Base-by-base conservation (phyloP, 352 stramenopile genomes). In the Pythium monospermum region DNA sequence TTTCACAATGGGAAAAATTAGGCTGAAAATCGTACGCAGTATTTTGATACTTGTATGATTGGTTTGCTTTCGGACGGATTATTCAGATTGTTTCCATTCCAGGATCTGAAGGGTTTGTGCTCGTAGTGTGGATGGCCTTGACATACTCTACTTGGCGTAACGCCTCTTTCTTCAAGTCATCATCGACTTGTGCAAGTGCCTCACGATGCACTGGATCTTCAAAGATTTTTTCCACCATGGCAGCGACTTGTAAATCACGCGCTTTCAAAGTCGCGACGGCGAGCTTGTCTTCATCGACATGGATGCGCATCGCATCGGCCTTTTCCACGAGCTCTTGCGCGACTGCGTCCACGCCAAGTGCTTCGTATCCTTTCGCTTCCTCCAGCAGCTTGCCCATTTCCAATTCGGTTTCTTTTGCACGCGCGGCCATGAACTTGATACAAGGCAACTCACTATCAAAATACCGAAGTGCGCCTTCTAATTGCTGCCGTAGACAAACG, bases 391-490 rank as follows among this genome's bases (percentile, higher is more conserved):
- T 65, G 15, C 63, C 42, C 37, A 83, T 26, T 31, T 85, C 52
- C 2, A 55, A 28, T 27, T 78, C 54, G 4, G 71, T 68, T 30
- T 88, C 69, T 26, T 71, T 54, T 1, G 85, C 71, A 6, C 82
- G 73, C 8, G 68, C 71, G 60, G 76, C 73, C 73, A 90, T 91
- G 46, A 91, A 91, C 57, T 89, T 83, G 11, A 90, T 61, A 37
- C 82, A 93, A 19, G 77, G 79, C 42, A 87, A 45, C 36, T 93
- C 73, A 45, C 79, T 86, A 38, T 72, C 72, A 47, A 89, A 86
- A 42, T 90, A 93, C 22, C 77, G 74, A 10, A 87, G 47, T 13
- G 78, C 66, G 25, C 71, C 76, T 55, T 93, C 73, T 12, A 91
- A 42, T 30, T 91, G 73, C 58, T 91, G 77, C 0, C 66, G 54